Conservation (phyloP, 768 basidiomycete genomes). For the Porpolomopsis calyptriformis region DNA sequence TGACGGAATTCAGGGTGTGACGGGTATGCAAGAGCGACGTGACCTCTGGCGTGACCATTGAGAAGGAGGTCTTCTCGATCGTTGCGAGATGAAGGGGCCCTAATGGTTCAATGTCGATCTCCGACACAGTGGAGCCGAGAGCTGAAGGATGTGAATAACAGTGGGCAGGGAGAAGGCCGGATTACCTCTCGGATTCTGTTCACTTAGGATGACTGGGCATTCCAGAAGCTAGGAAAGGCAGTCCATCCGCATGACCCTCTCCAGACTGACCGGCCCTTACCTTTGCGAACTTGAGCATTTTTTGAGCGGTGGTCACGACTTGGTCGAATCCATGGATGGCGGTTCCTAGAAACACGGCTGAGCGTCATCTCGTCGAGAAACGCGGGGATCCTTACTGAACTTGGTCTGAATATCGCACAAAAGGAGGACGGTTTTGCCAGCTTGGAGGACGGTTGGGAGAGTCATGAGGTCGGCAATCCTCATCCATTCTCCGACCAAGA, state of each 20-base stretch:
- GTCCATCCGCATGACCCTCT: not conserved
- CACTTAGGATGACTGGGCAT: slow-evolving; percentile 69
- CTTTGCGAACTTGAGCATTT: slow-evolving; percentile 69
- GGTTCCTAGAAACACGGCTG: slow-evolving; percentile 14
- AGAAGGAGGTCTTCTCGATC: slow-evolving; percentile 73
- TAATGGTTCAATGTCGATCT: slow-evolving; percentile 44
- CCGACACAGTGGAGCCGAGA: slow-evolving; percentile 58
- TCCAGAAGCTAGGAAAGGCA: slow-evolving; percentile 37
- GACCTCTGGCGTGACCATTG: slow-evolving; percentile 72
- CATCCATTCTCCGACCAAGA: too few relatives aligned
- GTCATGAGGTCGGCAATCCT: too few relatives aligned
- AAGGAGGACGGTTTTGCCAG: slow-evolving; percentile 49
- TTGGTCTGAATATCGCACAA: slow-evolving; percentile 77
- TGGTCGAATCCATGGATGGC: slow-evolving; percentile 64
- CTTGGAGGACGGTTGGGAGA: slow-evolving; percentile 15
- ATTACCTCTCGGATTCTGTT: slow-evolving; percentile 62
- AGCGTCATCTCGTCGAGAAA: not conserved
- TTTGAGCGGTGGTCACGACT: slow-evolving; percentile 58
- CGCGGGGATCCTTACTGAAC: slow-evolving; percentile 42
- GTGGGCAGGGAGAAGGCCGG: not conserved
- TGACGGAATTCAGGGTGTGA: slow-evolving; percentile 47
- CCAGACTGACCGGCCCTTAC: slow-evolving; percentile 21
- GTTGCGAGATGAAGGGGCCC: slow-evolving; percentile 49
- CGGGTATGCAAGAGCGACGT: slow-evolving; percentile 36
- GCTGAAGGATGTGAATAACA: slow-evolving; percentile 27